Base-by-base conservation (phyloP, 192 early-diverging fungal species). In the Rhizophlyctis rosea region DNA sequence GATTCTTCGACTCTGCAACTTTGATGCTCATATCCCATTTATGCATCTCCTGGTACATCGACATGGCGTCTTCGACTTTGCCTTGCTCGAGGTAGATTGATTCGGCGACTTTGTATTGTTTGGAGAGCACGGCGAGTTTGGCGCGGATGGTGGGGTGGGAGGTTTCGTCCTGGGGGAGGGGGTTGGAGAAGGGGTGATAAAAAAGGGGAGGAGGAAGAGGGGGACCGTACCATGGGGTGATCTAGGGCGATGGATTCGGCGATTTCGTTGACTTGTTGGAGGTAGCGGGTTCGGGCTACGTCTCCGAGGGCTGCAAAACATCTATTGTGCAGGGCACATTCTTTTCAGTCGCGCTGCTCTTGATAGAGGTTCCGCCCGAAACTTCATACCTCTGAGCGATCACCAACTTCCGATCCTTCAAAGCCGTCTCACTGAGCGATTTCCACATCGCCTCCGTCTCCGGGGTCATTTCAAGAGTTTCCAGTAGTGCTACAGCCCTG, bases 371-470 rank as follows among this genome's bases (percentile, higher is more conserved):
- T 48, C 47, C 29, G 16, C 25, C 0, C 11, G 1, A 61, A 57
- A 54, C 68, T 11, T 36, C 56, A 16, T 54, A 77, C 71, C 77
- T 70, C 58, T 86, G 81, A 4, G 81, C 84, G 47, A 86, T 76
- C 13, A 65, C n/a, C 34, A 86, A 57, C 30, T 81, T 77, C 36
- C 72, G 65, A 54, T 86, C 77, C 56, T 83, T 70, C 13, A 86
- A 55, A 1, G 84, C 81, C 39, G 80, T 74, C 16, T 62, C 34
- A 50, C 76, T 74, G 9, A 86, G 64, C 9, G 74, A 75, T 66
- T 83, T 82, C 84, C 84, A 86, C 84, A 86, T 86, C 9, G 83
- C 84, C 60, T 83, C 79, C 1, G 81, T 86, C 59, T 86, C 84
- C 1, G 79, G 68, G 14, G 82, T 85, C 55, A 81, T 69, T 54